Percentiles rank a stretch among this genome's conserved stretches.
phyloP scores from a whole-genome alignment of 116 monocot genomes.

The Posidonia oceanica region DNA sequence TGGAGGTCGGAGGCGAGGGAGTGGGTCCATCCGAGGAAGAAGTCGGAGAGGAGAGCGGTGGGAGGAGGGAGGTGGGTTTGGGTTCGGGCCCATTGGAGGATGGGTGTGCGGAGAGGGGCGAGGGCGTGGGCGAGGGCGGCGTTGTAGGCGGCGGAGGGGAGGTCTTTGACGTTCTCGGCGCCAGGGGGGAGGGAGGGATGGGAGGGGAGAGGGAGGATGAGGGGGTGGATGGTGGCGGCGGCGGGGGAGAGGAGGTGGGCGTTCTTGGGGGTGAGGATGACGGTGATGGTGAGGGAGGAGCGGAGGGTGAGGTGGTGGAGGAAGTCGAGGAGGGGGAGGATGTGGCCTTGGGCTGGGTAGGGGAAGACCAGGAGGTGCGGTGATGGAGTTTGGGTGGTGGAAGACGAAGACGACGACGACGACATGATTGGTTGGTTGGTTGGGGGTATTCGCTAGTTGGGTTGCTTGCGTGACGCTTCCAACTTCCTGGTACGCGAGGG shows the following conservation, averaged over 20 bases:
- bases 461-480: no score
- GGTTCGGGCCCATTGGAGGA: conserved; percentile 28
- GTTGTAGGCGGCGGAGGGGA: conserved; percentile 12
- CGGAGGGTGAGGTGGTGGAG: conserved; percentile 21
- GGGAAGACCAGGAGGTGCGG: conserved; percentile 16
- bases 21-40: conserved; percentile 34
- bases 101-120: conserved; percentile 12
- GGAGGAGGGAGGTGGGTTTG: conserved; percentile 15
- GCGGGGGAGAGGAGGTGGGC: conserved; percentile 23
- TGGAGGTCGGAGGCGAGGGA: conserved; percentile 22
- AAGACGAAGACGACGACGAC: no score
- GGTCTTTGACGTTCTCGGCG: conserved; percentile 31
- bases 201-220: conserved; percentile 20
- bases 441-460: no score
- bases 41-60: conserved; percentile 32
- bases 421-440: no score
- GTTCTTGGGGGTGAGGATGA: conserved; percentile 23
- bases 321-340: conserved; percentile 13
- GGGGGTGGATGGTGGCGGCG: conserved; percentile 11
- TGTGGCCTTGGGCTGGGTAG: conserved; percentile 15
- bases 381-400: neutral
- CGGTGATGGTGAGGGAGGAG: conserved; percentile 18
- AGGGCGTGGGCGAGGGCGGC: conserved; percentile 22
- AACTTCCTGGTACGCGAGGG: no score
- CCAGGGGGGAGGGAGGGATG: conserved; percentile 24